These are phyloP conservation scores for Mortierella sp. DNA, from an alignment of 371 early-diverging fungal genomes.

Conservation along the genomic window DNA sequence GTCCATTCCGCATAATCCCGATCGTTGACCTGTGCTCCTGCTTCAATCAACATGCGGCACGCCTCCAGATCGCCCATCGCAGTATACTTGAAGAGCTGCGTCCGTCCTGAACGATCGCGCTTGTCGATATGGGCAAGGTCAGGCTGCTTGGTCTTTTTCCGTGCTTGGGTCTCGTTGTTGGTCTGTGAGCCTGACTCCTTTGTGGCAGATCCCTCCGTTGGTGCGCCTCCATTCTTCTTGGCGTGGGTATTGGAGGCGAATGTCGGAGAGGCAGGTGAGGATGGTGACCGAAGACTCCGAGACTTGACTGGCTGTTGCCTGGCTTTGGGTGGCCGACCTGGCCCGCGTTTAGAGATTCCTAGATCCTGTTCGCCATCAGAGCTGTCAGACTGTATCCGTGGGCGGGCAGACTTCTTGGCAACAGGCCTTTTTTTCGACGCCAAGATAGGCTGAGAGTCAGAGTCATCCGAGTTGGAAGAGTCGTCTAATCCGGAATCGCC, in stretches of 20 bases:
- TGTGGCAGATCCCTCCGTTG: not conserved
- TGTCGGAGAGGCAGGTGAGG: slow-evolving; percentile 18
- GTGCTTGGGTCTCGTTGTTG: slow-evolving; percentile 17
- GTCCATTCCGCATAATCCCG: slow-evolving; percentile 79
- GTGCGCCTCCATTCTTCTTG: slow-evolving; percentile 15
- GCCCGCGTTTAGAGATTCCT: slow-evolving; percentile 18
- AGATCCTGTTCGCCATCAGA: slow-evolving; percentile 34
- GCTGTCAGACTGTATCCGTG: slow-evolving; percentile 43
- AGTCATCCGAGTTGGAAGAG: slow-evolving; percentile 32
- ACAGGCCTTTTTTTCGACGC: slow-evolving; percentile 12
- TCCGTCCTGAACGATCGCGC: slow-evolving; percentile 72
- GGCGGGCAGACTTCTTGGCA: slow-evolving; percentile 5
- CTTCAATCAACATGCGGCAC: slow-evolving; percentile 62
- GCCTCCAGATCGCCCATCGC: slow-evolving; percentile 66
- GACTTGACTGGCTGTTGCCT: slow-evolving; percentile 17
- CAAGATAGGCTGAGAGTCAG: slow-evolving; percentile 16
- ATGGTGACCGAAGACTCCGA: slow-evolving; percentile 15
- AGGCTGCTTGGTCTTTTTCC: slow-evolving; percentile 38
- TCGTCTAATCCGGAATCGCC: slow-evolving; percentile 19
- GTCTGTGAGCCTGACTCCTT: slow-evolving; percentile 13
- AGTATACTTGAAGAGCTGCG: slow-evolving; percentile 68
- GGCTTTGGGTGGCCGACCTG: slow-evolving; percentile 41
- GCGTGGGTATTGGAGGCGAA: not conserved
- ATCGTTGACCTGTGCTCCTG: slow-evolving; percentile 69
- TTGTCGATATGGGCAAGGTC: slow-evolving; percentile 62